Evolutionary conservation across 1,284 basidiomycete genomes (phyloP), one percentile per base, ranked within the genome.

Genomic region (Macrocybe sp.): DNA sequence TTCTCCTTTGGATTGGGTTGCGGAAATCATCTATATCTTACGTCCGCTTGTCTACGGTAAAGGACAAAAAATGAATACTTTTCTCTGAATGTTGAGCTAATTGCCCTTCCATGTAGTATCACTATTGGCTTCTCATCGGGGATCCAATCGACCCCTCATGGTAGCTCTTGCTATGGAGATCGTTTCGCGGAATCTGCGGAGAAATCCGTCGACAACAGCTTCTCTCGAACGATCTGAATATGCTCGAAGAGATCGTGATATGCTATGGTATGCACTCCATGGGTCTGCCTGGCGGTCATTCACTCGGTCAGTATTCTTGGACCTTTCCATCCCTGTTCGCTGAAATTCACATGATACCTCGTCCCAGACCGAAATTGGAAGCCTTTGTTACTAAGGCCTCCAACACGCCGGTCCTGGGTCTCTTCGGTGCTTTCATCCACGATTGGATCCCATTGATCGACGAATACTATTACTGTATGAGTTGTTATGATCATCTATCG

Each of bases 401-500:
- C 12, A 72, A 74, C 51, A 76, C 79, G 44, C 92, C 92, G 22
- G 51, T 96, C 34, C 59, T 97, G 28, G 83, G 87, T 28, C 62
- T 96, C 44, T 67, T 93, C 31, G 81, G 90, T 48, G 82, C 83
- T 16, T 72, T 97, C 47, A 66, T 94, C 52, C 82, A 83, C 55
- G 93, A 95, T 60, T 97, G 95, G 85, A 79, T 97, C 54, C 92
- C 92, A 7, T 70, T 97, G 59, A 92, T 97, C 54, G 89, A 97
- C 66, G 90, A 94, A 63, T 96, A 96, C 70, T 88, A 96, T 72
- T 97, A 94, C 73, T 97, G 92, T 93, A 59, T 61, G 90, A 78
- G 28, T 22, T n/a, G 45, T 47, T 30, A 34, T 37, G 22, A 22
- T 22, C 22, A 3, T 22, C 22, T 2, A 22, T 34, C 30, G 5